Evolutionary conservation across 805 yeast species (phyloP).

Genomic region (Starmerella roubikii): DNA sequence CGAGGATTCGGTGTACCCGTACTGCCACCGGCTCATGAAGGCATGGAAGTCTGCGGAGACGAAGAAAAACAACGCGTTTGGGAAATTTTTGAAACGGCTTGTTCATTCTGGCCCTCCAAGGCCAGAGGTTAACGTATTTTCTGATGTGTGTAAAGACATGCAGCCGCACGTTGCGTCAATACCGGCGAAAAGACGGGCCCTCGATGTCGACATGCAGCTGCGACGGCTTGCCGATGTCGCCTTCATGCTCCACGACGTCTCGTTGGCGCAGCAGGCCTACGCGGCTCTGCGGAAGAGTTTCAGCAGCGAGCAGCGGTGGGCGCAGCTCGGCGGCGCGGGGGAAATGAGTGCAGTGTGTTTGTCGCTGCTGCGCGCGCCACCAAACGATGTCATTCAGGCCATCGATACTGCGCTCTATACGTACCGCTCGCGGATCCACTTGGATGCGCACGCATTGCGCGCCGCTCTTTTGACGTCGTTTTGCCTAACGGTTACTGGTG

Average conservation of each 20-base stretch:
- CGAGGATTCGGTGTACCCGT: slow-evolving; percentile 48
- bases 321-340: slow-evolving; percentile 66
- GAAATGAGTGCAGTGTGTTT: slow-evolving; percentile 74
- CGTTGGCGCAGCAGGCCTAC: slow-evolving; percentile 68
- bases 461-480: slow-evolving; percentile 57
- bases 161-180: slow-evolving; percentile 18
- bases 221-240: slow-evolving; percentile 87
- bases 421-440: slow-evolving; percentile 54
- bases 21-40: slow-evolving; percentile 70
- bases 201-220: slow-evolving; percentile 44
- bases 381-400: slow-evolving; percentile 28
- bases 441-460: slow-evolving; percentile 58
- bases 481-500: slow-evolving; percentile 34
- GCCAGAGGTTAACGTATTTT: slow-evolving; percentile 15
- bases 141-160: slow-evolving; percentile 12
- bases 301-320: slow-evolving; percentile 65
- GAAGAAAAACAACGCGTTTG: slow-evolving; percentile 2
- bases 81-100: slow-evolving; percentile 14
- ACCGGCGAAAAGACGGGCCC: slow-evolving; percentile 6
- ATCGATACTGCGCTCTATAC: slow-evolving; percentile 65
- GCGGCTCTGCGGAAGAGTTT: slow-evolving; percentile 72
- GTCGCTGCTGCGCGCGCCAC: slow-evolving; percentile 30
- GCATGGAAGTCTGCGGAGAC: slow-evolving; percentile 37
- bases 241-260: slow-evolving; percentile 79
- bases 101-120: slow-evolving; percentile 16